Evolutionary conservation across 2,329 filamentous ascomycete genomes (phyloP), one percentile per base, ranked within the genome.

Genomic region (Alternaria novae-zelandiae): DNA sequence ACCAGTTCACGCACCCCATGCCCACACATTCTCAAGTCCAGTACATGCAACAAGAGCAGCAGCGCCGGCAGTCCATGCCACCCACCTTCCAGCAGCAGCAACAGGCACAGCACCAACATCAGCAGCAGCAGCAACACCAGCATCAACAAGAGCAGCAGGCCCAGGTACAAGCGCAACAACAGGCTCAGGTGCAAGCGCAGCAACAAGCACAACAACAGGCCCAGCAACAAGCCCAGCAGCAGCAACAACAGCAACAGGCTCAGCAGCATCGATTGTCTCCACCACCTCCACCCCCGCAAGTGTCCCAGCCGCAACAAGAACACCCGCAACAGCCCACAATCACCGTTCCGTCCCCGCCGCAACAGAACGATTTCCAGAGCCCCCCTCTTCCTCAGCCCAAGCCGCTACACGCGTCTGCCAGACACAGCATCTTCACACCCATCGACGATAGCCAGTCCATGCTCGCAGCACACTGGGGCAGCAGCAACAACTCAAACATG

Each of bases 341-440:
- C 76, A 74, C 76, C 61, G 79, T 79, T 64, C 79, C 85, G 63
- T 80, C 83, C 43, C 86, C 87, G 66, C 84, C 84, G 15, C 83
- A 84, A 36, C 86, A 85, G 30, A 78, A 85, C 82, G 79, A 81
- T 71, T 86, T 83, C 76, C 82, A 77, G 75, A 88, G 80, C 78
- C 86, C 74, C 66, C 87, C 70, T 77, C 85, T 77, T 82, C 89
- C 59, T 70, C 83, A 92, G 67, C 90, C 91, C 3, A 91, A 90
- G 73, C 90, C 92, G 6, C 71, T 87, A 4, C 84, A 85, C 8
- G 80, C 82, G 32, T 81, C 85, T 32, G 94, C 94, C 78, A 90
- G 91, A 21, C 91, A 94, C 62, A 97, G 94, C 79, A 98, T 99
- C 63, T 98, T 98, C 77, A 99, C 96, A 0, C 96, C 96, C 0